Evolutionary conservation across 108 stramenopile species (phyloP).

Genomic region (Skeletonema tropicum): DNA sequence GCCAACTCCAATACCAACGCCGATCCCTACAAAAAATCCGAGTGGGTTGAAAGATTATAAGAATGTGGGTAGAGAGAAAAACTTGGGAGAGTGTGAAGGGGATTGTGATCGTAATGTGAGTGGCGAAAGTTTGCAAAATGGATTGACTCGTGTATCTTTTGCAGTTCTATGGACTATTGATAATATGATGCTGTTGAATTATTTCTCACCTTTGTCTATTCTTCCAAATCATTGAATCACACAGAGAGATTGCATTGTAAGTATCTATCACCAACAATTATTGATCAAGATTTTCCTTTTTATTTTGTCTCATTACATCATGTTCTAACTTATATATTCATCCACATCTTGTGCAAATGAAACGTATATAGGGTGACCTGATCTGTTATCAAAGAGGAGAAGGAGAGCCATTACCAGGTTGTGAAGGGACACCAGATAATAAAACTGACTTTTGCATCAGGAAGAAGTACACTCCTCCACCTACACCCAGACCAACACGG

Average conservation of each 20-base stretch:
- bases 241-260: background rate
- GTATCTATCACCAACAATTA: background rate
- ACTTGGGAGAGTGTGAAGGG: background rate
- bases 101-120: background rate
- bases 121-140: background rate
- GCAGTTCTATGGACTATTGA: background rate
- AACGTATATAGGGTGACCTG: background rate
- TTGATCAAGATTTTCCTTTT: background rate
- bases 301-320: background rate
- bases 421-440: background rate
- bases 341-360: background rate
- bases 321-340: background rate
- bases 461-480: background rate
- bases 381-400: background rate
- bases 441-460: background rate
- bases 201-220: background rate
- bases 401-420: background rate
- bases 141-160: background rate
- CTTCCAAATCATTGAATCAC: background rate
- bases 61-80: background rate
- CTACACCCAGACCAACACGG: background rate
- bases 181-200: background rate
- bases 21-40: background rate
- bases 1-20: background rate
- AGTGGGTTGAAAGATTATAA: background rate